Evolutionary conservation across 352 stramenopile genomes (phyloP).

Genomic region (Pythium dissimile): DNA sequence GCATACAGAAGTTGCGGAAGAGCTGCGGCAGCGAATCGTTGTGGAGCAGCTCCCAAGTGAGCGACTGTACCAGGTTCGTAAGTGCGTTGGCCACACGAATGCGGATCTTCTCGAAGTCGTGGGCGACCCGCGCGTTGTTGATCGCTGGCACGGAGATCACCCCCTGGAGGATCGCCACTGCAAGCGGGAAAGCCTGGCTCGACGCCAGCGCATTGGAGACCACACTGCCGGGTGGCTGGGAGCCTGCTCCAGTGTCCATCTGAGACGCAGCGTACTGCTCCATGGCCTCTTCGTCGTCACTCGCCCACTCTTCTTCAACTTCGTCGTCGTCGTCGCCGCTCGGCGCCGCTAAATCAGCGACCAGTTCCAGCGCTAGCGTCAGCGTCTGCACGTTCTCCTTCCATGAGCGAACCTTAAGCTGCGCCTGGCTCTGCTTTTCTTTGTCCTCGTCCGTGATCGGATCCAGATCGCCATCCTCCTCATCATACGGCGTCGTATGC

Average conservation of each 20-base stretch:
- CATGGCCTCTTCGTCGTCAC: conserved; percentile 88
- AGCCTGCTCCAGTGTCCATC: conserved; percentile 41
- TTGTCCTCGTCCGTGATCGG: conserved; percentile 53
- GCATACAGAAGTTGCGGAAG: conserved; percentile 72
- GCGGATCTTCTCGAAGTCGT: conserved; percentile 79
- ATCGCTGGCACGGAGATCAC: conserved; percentile 70
- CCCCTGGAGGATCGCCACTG: conserved; percentile 69
- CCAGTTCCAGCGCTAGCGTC: conserved; percentile 70
- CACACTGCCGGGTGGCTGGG: conserved; percentile 14
- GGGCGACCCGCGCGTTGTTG: conserved; percentile 36
- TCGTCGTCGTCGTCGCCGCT: conserved; percentile 56
- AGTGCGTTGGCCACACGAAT: conserved; percentile 77
- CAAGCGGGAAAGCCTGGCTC: conserved; percentile 50
- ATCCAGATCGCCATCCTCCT: conserved; percentile 62
- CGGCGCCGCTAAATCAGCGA: conserved; percentile 56
- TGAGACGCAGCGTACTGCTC: conserved; percentile 68
- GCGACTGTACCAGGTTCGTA: conserved; percentile 73
- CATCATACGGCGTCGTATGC: conserved; percentile 55
- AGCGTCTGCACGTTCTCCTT: conserved; percentile 80
- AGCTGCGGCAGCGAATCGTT: conserved; percentile 62
- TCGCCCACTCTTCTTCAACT: conserved; percentile 81
- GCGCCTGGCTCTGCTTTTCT: conserved; percentile 56
- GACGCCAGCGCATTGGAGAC: conserved; percentile 35
- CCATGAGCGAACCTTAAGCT: conserved; percentile 70
- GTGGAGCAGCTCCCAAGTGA: conserved; percentile 49